A percentile compares a stretch with the other conserved stretches of the same genome.
Evolutionary conservation across 345 rosid genomes (phyloP).

Genomic region (Durio zibethinus): DNA sequence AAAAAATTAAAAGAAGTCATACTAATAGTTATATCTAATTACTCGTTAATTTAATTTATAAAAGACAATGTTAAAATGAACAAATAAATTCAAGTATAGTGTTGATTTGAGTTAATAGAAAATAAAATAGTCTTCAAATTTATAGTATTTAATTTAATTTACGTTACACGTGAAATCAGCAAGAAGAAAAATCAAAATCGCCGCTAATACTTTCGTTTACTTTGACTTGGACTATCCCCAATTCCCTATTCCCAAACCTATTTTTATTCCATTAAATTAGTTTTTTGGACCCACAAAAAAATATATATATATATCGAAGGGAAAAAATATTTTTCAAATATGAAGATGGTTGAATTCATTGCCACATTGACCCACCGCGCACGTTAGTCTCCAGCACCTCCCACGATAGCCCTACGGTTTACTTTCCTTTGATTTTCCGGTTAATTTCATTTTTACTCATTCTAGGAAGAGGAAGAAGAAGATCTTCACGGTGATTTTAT

Average conservation of each 20-base stretch:
- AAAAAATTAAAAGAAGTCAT: too few relatives aligned
- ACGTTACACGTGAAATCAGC: too few relatives aligned
- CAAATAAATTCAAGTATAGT: too few relatives aligned
- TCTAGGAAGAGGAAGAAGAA: neutral
- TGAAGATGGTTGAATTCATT: slow-evolving; percentile 1
- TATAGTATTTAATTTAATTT: too few relatives aligned
- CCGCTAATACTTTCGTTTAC: neutral
- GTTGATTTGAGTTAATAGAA: too few relatives aligned
- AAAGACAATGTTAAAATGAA: too few relatives aligned
- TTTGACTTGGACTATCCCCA: neutral
- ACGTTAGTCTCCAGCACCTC: neutral
- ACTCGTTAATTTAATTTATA: too few relatives aligned
- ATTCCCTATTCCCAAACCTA: neutral
- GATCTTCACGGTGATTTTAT: neutral
- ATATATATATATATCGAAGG: too few relatives aligned
- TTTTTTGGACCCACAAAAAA: neutral
- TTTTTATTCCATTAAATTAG: neutral
- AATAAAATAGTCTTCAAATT: too few relatives aligned
- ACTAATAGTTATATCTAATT: too few relatives aligned
- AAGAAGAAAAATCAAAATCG: neutral
- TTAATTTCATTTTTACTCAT: neutral
- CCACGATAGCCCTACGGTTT: slow-evolving; percentile 12
- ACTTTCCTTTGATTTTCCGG: neutral
- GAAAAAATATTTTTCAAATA: neutral
- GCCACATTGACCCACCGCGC: slow-evolving; percentile 14